Evolutionary conservation across 2,329 filamentous ascomycete genomes (phyloP).

Genomic region (Teratosphaeria destructans): DNA sequence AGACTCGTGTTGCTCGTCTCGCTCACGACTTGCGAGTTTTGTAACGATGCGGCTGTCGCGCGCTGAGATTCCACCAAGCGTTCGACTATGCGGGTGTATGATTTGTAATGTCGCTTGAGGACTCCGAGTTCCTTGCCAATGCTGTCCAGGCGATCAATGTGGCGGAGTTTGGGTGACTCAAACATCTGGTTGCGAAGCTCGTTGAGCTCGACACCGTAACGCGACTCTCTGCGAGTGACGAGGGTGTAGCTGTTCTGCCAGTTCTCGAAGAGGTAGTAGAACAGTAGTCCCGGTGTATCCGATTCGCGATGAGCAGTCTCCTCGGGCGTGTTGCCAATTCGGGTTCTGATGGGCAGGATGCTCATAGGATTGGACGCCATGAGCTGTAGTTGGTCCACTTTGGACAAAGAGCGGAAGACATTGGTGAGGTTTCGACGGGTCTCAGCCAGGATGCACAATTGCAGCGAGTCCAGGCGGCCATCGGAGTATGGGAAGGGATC

Average conservation of each 20-base stretch:
- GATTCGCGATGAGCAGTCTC: conserved; percentile 37
- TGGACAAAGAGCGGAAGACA: conserved; percentile 52
- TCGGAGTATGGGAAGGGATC: conserved; percentile 34
- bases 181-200: conserved; percentile 45
- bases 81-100: conserved; percentile 50
- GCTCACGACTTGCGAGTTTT: conserved; percentile 31
- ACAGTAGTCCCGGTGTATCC: conserved; percentile 50
- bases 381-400: conserved; percentile 34
- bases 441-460: conserved; percentile 39
- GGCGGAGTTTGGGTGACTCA: conserved; percentile 34
- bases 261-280: conserved; percentile 59
- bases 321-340: conserved; percentile 34
- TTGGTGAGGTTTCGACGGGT: conserved; percentile 50
- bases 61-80: conserved; percentile 43
- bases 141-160: conserved; percentile 45
- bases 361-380: conserved; percentile 29
- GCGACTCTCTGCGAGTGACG: conserved; percentile 38
- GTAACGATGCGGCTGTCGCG: conserved; percentile 32
- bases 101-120: conserved; percentile 50
- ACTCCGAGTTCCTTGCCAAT: conserved; percentile 52
- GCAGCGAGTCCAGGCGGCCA: conserved; percentile 27
- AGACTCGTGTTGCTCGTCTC: conserved; percentile 11
- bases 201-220: conserved; percentile 37
- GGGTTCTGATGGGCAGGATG: conserved; percentile 35
- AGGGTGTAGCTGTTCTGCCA: conserved; percentile 51